phyloP scores from a whole-genome alignment of 208 protist genomes.

The Acanthamoeba lenticulata region DNA sequence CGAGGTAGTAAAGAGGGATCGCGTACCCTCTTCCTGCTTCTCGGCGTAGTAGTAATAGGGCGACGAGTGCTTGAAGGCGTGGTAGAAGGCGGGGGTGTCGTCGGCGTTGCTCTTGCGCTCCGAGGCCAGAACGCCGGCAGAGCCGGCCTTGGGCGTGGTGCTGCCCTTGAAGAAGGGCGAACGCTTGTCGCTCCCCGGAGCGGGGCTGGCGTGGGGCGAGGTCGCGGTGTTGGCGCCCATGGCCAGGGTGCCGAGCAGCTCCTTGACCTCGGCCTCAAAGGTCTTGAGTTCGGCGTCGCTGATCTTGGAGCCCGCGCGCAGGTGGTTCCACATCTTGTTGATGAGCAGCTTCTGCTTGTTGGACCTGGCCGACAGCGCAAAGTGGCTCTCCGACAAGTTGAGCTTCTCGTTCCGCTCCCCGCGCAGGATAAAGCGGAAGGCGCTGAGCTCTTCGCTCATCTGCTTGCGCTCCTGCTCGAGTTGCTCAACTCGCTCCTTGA shows the following conservation, averaged over 20 bases:
- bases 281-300: neutral
- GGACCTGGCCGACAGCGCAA: neutral
- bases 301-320: neutral
- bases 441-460: conserved; percentile 12
- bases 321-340: conserved; percentile 30
- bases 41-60: conserved; percentile 30
- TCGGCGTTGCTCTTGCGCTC: conserved; percentile 1
- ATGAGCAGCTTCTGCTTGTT: conserved; percentile 58
- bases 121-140: neutral
- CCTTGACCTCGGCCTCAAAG: neutral
- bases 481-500: neutral
- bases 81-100: neutral
- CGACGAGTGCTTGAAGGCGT: neutral
- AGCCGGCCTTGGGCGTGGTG: neutral
- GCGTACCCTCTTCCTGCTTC: neutral
- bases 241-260: conserved; percentile 1
- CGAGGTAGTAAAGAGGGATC: neutral
- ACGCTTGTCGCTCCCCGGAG: neutral
- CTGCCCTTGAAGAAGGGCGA: neutral
- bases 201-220: neutral
- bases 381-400: neutral
- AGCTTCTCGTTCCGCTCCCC: conserved; percentile 20
- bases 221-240: neutral
- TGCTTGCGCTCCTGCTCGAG: conserved; percentile 28
- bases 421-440: conserved; percentile 25